Percentiles rank a stretch among this genome's conserved stretches.
phyloP scores from a whole-genome alignment of 305 asterid genomes.

The Fraxinus dipetala region DNA sequence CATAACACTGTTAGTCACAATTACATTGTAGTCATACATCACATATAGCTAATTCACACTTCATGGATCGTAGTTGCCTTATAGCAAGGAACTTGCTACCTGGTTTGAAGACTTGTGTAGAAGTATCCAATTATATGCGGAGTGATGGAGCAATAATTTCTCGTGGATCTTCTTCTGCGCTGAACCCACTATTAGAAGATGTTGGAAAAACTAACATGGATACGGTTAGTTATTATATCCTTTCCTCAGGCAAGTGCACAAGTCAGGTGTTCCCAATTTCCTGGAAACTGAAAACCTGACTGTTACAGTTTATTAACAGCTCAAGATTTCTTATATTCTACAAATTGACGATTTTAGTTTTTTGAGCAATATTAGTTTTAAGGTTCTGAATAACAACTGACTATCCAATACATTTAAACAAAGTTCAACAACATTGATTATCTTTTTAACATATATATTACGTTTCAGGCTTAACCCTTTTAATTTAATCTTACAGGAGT shows the following conservation, averaged over 20 bases:
- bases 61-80: constrained; percentile 67
- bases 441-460: not conserved
- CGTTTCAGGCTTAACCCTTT: not conserved
- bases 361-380: not conserved
- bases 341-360: not conserved
- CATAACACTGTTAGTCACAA: not conserved
- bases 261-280: not conserved
- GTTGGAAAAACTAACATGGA: constrained; percentile 56
- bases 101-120: constrained; percentile 90
- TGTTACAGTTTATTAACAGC: not conserved
- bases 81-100: constrained; percentile 92
- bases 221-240: constrained; percentile 51
- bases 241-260: not conserved
- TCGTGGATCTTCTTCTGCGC: constrained; percentile 49
- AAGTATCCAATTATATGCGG: constrained; percentile 77
- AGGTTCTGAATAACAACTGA: not conserved
- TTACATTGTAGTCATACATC: constrained; percentile 3
- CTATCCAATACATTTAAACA: not conserved
- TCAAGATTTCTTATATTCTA: not conserved
- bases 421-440: not conserved
- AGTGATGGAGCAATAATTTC: constrained; percentile 54
- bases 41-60: constrained; percentile 24
- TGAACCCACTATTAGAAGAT: constrained; percentile 52
- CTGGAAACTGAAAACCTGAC: not conserved
- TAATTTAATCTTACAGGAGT: not conserved